Percentiles rank a stretch among this genome's conserved stretches.
Conservation (phyloP, 805 yeast genomes). For the Lachancea sp. region DNA sequence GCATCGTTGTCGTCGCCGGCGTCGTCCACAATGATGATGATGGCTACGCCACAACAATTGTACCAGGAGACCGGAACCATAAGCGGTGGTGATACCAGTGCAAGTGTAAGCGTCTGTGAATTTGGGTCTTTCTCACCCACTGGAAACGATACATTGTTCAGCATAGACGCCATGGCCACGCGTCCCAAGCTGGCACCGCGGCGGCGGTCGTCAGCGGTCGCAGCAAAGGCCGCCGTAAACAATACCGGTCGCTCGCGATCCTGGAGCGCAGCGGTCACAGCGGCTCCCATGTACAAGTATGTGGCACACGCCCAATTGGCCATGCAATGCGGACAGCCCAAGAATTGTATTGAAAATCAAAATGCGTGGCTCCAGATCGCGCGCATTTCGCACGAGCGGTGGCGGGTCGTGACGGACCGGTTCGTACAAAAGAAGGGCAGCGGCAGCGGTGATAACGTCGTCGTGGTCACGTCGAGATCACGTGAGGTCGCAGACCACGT, state of each 20-base stretch:
- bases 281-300: conserved; percentile 6
- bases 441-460: not conserved
- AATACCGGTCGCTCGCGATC: conserved; percentile 3
- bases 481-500: conserved; percentile 2
- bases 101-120: too few species aligned
- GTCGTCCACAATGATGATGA: not conserved
- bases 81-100: too few species aligned
- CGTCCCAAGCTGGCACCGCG: not conserved
- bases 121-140: too few species aligned
- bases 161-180: too few species aligned
- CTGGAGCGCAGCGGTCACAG: conserved; percentile 4
- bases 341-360: conserved; percentile 4
- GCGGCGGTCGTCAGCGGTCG: not conserved
- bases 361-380: conserved; percentile 5
- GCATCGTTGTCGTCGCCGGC: not conserved
- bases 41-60: not conserved
- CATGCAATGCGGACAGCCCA: conserved; percentile 8
- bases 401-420: not conserved
- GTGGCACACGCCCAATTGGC: conserved; percentile 11
- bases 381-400: conserved; percentile 5
- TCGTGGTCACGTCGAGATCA: too few species aligned
- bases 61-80: too few species aligned
- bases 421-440: conserved; percentile 1
- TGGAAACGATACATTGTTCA: too few species aligned
- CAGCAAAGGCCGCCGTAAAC: not conserved